A percentile compares a stretch with the other conserved stretches of the same genome.
Conservation (phyloP, 768 basidiomycete species). For the Xerocomus spinulosus region DNA sequence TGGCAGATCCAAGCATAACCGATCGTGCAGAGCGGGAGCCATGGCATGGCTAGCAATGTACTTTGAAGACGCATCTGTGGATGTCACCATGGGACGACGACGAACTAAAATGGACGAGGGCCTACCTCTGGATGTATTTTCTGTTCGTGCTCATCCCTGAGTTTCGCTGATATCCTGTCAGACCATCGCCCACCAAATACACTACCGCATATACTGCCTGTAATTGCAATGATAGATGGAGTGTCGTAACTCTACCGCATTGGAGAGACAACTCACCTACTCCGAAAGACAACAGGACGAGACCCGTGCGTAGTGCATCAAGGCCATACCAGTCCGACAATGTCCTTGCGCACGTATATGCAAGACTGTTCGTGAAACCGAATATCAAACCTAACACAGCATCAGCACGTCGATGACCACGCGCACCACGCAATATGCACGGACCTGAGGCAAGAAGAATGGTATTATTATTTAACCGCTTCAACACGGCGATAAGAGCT, state of each 20-base stretch:
- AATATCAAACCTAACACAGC: conserved; percentile 57
- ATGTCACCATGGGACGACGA: neutral
- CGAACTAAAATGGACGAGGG: neutral
- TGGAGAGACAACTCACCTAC: conserved; percentile 39
- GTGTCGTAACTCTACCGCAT: neutral
- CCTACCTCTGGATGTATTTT: conserved; percentile 58
- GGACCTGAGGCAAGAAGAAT: conserved; percentile 40
- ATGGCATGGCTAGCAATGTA: conserved; percentile 50
- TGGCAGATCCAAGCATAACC: conserved; percentile 76
- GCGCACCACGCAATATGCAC: too few species aligned
- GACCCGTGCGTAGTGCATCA: conserved; percentile 64
- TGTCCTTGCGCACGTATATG: conserved; percentile 72
- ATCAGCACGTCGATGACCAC: too few species aligned
- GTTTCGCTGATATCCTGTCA: conserved; percentile 40
- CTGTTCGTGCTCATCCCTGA: conserved; percentile 43
- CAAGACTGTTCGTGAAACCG: conserved; percentile 62
- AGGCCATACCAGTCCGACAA: conserved; percentile 62
- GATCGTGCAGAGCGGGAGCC: conserved; percentile 52
- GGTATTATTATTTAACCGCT: conserved; percentile 60
- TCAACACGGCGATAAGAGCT: conserved; percentile 54
- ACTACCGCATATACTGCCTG: conserved; percentile 49
- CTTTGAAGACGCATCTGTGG: conserved; percentile 67
- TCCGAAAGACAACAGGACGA: conserved; percentile 73
- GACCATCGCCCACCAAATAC: conserved; percentile 58
- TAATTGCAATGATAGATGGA: neutral